phyloP scores from a whole-genome alignment of 2,329 filamentous ascomycete species.

The Fusarium sp. region DNA sequence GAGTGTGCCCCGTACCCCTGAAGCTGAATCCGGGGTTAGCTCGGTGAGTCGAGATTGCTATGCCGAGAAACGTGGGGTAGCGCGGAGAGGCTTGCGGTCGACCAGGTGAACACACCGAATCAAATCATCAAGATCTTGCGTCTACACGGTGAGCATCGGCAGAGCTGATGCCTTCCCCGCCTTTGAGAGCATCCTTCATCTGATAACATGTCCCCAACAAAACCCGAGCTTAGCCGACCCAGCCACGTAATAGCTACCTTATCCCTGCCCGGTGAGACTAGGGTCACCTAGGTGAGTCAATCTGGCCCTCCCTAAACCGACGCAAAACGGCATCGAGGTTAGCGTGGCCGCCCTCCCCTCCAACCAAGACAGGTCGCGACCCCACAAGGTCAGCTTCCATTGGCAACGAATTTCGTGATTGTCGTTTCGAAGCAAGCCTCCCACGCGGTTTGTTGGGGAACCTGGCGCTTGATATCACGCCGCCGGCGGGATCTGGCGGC shows the following conservation, averaged over 20 bases:
- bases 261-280: neutral
- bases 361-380: constrained; percentile 4
- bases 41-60: constrained; percentile 25
- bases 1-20: constrained; percentile 17
- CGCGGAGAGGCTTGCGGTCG: neutral
- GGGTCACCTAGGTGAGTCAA: constrained; percentile 35
- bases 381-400: constrained; percentile 28
- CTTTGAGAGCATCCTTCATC: neutral
- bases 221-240: constrained; percentile 31
- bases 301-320: constrained; percentile 22
- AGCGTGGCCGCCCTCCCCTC: constrained; percentile 20
- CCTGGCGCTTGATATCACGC: neutral
- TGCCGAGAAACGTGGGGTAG: constrained; percentile 18
- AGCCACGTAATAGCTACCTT: constrained; percentile 12
- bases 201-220: constrained; percentile 12
- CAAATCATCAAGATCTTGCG: neutral
- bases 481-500: constrained; percentile 13
- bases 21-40: constrained; percentile 34
- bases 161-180: neutral
- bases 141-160: neutral
- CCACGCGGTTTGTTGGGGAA: constrained; percentile 26
- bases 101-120: neutral
- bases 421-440: neutral
- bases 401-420: constrained; percentile 30
- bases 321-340: constrained; percentile 21